These are phyloP conservation scores for Mallotus repandus DNA, from an alignment of 441 rosid genomes.

Conservation along the genomic window DNA sequence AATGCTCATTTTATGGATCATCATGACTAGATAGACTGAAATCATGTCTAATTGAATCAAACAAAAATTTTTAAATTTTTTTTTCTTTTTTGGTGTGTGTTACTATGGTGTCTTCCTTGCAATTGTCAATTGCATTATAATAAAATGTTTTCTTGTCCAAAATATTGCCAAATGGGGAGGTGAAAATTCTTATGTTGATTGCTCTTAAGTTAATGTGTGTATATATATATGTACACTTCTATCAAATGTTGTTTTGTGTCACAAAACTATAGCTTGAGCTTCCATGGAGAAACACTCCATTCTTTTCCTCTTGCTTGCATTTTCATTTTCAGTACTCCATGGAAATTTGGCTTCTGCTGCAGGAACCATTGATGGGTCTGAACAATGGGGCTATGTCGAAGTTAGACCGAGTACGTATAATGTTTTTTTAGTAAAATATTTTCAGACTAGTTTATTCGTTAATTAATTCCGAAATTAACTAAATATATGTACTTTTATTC, in stretches of 20 bases:
- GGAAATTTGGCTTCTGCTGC: background rate
- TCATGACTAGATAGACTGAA: background rate
- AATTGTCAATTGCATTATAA: background rate
- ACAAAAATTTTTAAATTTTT: too few species aligned
- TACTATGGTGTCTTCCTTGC: conserved; percentile 9
- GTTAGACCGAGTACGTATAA: conserved; percentile 35
- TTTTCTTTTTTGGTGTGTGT: background rate
- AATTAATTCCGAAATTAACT: too few species aligned
- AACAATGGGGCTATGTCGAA: conserved; percentile 45
- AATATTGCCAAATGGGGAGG: background rate
- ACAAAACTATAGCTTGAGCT: background rate
- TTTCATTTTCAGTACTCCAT: conserved; percentile 12
- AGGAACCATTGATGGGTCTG: conserved; percentile 42
- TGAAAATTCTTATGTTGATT: background rate
- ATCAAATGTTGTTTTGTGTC: background rate
- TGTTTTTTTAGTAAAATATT: too few species aligned
- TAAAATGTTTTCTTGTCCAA: conserved; percentile 5
- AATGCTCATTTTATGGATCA: background rate
- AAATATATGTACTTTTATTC: too few species aligned
- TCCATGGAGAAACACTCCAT: conserved; percentile 21
- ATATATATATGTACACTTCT: too few species aligned
- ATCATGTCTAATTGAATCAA: too few species aligned
- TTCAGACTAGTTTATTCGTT: too few species aligned
- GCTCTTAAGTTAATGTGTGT: background rate
- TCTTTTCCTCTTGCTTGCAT: conserved; percentile 8